Base-by-base conservation (phyloP, 441 rosid genomes). In the Populus trichocarpa region DNA sequence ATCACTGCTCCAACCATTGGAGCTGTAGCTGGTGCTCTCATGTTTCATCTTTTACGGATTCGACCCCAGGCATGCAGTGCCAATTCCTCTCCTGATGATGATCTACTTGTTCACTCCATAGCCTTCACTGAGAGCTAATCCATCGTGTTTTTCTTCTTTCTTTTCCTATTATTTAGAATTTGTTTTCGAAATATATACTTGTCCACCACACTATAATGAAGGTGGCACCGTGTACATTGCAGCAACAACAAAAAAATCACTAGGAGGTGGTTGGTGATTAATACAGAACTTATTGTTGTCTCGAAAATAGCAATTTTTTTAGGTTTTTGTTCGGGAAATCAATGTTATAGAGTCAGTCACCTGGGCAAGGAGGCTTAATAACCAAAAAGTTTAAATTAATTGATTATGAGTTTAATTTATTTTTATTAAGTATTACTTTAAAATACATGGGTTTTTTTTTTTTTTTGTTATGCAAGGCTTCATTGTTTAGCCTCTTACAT, bases 1-100 rank as follows among this genome's bases (percentile, higher is more conserved):
- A 73, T 92, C 16, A 88, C 84, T 18, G 97, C 91, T 8, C 97
- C 98, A 0, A 81, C 84, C 26, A 71, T 81, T 5, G 97, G 98
- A 83, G 92, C 98, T 13, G 25, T 89, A 7, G 70, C 78, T 13
- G 98, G 97, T 0, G 89, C 85, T 69, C 79, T 91, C 18, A 30
- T 84, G 69, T 90, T 85, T 77, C 84, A 83, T 69, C 81, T 67
- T 18, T 82, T 92, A 1, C 86, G 84, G 28, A 83, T 88, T 28
- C 86, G 72, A 69, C 81, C 33, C 57, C 82, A 25, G 36, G 81
- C 85, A 13, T 77, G 84, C 30, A 61, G 69, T 69, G 67, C 88
- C 69, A 66, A 63, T 66, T 72, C 88, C 70, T 84, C 91, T 76
- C 84, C 85, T 2, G 65, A 50, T 30, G 59, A 83, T 12, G 71